A percentile compares a stretch with the other conserved stretches of the same genome.
These are phyloP conservation scores for Candida silvicultrix DNA, from an alignment of 805 yeast species.

Conservation along the genomic window DNA sequence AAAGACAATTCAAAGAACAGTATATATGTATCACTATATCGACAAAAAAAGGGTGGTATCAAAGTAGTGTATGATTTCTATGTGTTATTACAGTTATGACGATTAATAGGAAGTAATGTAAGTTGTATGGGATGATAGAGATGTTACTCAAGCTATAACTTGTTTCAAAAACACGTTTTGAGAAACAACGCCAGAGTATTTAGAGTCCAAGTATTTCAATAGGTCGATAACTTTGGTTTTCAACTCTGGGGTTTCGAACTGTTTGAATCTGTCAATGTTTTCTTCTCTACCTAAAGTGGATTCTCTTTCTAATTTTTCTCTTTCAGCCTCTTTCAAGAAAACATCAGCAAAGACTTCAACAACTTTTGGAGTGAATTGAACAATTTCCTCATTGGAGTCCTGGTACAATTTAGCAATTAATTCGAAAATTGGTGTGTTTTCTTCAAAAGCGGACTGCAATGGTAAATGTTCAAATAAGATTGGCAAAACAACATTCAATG, in stretches of 20 bases:
- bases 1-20: background rate
- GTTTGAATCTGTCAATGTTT: slow-evolving; percentile 69
- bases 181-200: slow-evolving; percentile 58
- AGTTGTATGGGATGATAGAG: background rate
- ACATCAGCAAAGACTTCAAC: slow-evolving; percentile 64
- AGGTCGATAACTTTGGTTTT: slow-evolving; percentile 60
- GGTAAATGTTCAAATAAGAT: slow-evolving; percentile 75
- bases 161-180: slow-evolving; percentile 29
- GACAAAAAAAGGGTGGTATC: background rate
- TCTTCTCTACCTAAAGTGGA: slow-evolving; percentile 85
- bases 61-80: background rate
- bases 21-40: background rate
- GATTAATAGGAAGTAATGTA: background rate
- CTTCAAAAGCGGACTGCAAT: slow-evolving; percentile 82
- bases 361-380: slow-evolving; percentile 51
- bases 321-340: slow-evolving; percentile 70
- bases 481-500: slow-evolving; percentile 72
- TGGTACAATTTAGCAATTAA: slow-evolving; percentile 69
- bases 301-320: slow-evolving; percentile 60
- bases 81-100: background rate
- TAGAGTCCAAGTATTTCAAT: slow-evolving; percentile 64
- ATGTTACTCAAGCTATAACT: slow-evolving; percentile 18
- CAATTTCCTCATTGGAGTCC: slow-evolving; percentile 47
- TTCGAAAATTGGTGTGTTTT: slow-evolving; percentile 84
- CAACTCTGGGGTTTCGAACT: slow-evolving; percentile 66